Percentiles rank a stretch among this genome's conserved stretches.
These are phyloP conservation scores for Fusarium sp. DNA, from an alignment of 2,329 filamentous ascomycete genomes.

Conservation along the genomic window DNA sequence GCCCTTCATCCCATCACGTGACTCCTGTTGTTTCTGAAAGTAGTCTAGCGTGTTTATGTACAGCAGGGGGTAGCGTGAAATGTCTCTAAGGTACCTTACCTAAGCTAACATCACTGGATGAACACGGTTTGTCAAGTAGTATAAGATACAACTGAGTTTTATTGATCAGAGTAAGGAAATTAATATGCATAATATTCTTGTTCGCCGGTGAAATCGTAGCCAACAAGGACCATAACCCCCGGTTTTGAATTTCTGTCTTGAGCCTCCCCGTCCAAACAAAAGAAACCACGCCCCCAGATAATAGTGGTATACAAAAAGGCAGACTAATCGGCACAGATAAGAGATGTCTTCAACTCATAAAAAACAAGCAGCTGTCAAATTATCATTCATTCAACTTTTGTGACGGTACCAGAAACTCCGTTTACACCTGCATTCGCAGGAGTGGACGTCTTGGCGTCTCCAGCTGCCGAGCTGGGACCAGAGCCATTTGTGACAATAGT, in stretches of 20 bases:
- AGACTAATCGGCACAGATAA: constrained; percentile 33
- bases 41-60: background rate
- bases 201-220: constrained; percentile 44
- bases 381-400: constrained; percentile 57
- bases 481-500: constrained; percentile 54
- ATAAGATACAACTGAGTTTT: constrained; percentile 9
- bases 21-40: background rate
- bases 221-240: constrained; percentile 42
- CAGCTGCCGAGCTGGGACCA: constrained; percentile 58
- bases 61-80: background rate
- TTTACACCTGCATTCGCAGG: constrained; percentile 60
- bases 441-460: constrained; percentile 61
- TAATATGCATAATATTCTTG: constrained; percentile 39
- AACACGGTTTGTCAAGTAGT: background rate
- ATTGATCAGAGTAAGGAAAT: constrained; percentile 36
- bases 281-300: constrained; percentile 30
- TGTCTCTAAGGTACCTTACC: too few species aligned
- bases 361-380: constrained; percentile 12
- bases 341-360: constrained; percentile 40
- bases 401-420: constrained; percentile 50
- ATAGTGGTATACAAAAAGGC: constrained; percentile 38
- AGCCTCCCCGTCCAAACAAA: constrained; percentile 33
- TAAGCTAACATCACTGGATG: background rate
- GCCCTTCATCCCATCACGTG: constrained; percentile 9
- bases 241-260: constrained; percentile 33